These are phyloP conservation scores for Erodium maritimum DNA, from an alignment of 345 rosid species.

Conservation along the genomic window DNA sequence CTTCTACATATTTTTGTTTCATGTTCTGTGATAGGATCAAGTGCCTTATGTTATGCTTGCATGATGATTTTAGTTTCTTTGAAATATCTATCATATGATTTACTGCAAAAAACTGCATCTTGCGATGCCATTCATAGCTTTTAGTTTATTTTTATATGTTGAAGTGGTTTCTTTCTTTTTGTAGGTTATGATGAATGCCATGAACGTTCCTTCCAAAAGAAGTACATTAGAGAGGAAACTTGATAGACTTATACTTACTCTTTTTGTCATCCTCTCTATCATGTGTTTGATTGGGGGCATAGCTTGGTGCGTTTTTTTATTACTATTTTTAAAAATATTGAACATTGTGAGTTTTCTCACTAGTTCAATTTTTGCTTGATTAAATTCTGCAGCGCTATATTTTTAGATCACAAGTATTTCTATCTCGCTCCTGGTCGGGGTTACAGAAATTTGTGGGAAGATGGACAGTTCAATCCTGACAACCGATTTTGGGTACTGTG, in stretches of 20 bases:
- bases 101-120: background rate
- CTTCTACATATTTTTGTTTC: background rate
- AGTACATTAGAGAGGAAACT: conserved; percentile 98
- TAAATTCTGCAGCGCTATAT: conserved; percentile 70
- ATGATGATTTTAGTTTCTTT: background rate
- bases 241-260: conserved; percentile 88
- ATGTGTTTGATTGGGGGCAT: conserved; percentile 92
- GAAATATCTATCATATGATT: no score
- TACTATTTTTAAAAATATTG: background rate
- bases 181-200: conserved; percentile 99
- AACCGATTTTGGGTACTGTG: conserved; percentile 57
- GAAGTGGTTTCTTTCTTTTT: conserved; percentile 2
- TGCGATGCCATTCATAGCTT: background rate
- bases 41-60: background rate
- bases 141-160: background rate
- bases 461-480: conserved; percentile 60
- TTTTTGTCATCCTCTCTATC: conserved; percentile 67
- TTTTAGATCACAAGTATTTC: conserved; percentile 60
- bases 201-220: conserved; percentile 99
- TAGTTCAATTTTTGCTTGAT: conserved; percentile 2
- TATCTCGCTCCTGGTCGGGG: conserved; percentile 48
- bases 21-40: background rate
- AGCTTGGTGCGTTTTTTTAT: conserved; percentile 46
- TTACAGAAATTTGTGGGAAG: conserved; percentile 10
- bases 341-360: background rate